Base-by-base conservation (phyloP, 2,329 filamentous ascomycete genomes). In the Aspergillus fijiensis region DNA sequence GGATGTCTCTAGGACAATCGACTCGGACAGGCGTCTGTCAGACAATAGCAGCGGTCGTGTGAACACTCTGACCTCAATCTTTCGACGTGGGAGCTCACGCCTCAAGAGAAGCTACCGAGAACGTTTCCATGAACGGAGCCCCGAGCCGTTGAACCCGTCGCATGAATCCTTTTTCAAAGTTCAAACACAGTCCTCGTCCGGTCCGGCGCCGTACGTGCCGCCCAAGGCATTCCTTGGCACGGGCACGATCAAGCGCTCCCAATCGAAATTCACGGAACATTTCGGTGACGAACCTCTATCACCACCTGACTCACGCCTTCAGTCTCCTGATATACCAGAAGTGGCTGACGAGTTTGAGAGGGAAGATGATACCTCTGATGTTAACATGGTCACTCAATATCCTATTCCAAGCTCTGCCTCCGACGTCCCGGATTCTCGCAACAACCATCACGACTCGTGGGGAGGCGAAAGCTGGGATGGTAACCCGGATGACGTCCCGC, bases 231-330 rank as follows among this genome's bases (percentile, higher is more conserved):
- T 81, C 59, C 76, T 80, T 58, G 78, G 79, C 50, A 82, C 83
- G 21, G 82, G 80, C 45, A 80, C 88, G 5, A 89, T 92, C 5
- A 89, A 90, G 69, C 87, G 93, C 58, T 95, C 92, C 4, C 88
- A 91, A 76, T 97, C 93, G 42, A 93, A 91, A 58, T 98, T 98
- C 79, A 86, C 90, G 52, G 94, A 98, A 78, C 92, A 97, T 70
- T 82, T 97, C 12, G 93, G 92, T 4, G 94, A 97, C 71, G 84
- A 92, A 55, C 90, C 91, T 2, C 76, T 93, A 12, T 95, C 92
- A n/a, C 91, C 92, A 10, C 91, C 92, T 9, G 89, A 91, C 63
- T 96, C 92, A 0, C 84, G 90, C 27, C 80, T 93, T 27, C 89
- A 92, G 63, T 93, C 92, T 0, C 91, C 91, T 1, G 90, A 92